phyloP scores from a whole-genome alignment of 495 filamentous ascomycete species.

The Penicillium riverlandense region DNA sequence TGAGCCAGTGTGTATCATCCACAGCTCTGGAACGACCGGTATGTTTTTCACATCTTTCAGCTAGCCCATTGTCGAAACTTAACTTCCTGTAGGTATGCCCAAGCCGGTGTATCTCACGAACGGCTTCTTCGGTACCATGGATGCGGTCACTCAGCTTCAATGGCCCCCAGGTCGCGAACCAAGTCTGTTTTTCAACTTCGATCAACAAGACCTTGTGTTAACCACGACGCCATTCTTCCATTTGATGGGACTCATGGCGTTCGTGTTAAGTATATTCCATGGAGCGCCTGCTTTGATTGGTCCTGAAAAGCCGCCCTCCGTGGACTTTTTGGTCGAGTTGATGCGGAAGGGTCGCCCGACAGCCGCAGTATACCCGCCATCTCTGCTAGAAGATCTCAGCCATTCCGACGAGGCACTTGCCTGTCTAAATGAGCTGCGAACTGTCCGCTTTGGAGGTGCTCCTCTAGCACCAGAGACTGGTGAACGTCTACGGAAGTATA shows the following conservation, averaged over 20 bases:
- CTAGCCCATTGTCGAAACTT: not conserved
- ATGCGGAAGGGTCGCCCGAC: conserved; percentile 9
- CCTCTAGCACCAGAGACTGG: conserved; percentile 12
- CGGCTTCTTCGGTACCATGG: conserved; percentile 38
- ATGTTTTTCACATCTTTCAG: not conserved
- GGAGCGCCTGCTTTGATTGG: conserved; percentile 7
- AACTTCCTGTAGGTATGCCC: conserved; percentile 22
- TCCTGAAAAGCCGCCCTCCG: conserved; percentile 19
- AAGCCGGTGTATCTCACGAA: conserved; percentile 46
- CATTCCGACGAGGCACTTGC: conserved; percentile 12
- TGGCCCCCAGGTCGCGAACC: conserved; percentile 11
- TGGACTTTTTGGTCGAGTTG: conserved; percentile 16
- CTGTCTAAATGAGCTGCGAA: conserved; percentile 5
- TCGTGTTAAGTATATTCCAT: conserved; percentile 9
- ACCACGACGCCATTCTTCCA: conserved; percentile 19
- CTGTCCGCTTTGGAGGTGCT: conserved; percentile 17
- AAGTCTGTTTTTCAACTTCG: conserved; percentile 5
- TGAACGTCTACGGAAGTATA: conserved; percentile 6
- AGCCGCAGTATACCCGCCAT: conserved; percentile 13
- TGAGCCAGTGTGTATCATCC: conserved; percentile 41
- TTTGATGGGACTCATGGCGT: conserved; percentile 14
- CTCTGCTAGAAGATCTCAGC: conserved; percentile 22
- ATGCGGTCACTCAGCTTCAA: conserved; percentile 22
- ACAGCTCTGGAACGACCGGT: conserved; percentile 57
- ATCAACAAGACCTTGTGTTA: conserved; percentile 14